A percentile compares a stretch with the other conserved stretches of the same genome.
Conservation (phyloP, 202 grass and related monocot species). For the Saccharum hybrid region DNA sequence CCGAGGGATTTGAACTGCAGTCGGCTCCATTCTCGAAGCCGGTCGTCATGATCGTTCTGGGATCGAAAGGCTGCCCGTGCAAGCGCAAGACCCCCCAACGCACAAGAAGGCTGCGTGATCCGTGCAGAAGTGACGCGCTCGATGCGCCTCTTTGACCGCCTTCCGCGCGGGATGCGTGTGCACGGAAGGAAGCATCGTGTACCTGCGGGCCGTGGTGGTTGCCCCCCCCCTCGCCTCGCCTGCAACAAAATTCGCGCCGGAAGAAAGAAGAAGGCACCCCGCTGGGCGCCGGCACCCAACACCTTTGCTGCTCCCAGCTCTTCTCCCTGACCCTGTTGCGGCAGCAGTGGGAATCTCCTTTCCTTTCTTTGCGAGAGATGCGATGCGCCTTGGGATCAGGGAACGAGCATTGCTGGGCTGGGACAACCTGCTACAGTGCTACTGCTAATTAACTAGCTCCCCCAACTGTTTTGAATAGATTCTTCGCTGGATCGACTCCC, state of each 20-base stretch:
- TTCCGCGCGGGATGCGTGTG: conserved; percentile 32
- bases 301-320: background rate
- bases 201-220: background rate
- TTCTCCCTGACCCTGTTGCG: background rate
- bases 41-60: conserved; percentile 1
- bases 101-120: conserved; percentile 24
- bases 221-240: background rate
- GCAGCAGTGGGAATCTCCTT: conserved; percentile 15
- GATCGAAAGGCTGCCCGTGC: background rate
- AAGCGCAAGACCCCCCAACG: background rate
- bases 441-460: background rate
- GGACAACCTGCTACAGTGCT: background rate
- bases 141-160: conserved; percentile 43
- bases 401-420: background rate
- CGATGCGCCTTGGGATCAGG: conserved; percentile 51
- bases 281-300: background rate
- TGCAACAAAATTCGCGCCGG: conserved; percentile 35
- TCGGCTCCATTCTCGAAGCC: background rate
- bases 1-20: background rate
- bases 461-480: conserved; percentile 31
- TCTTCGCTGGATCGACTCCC: conserved; percentile 18
- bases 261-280: background rate
- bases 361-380: conserved; percentile 37
- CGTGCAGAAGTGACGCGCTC: conserved; percentile 43
- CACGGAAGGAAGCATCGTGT: background rate